phyloP scores from a whole-genome alignment of 768 basidiomycete genomes.

The Suillus decipiens region DNA sequence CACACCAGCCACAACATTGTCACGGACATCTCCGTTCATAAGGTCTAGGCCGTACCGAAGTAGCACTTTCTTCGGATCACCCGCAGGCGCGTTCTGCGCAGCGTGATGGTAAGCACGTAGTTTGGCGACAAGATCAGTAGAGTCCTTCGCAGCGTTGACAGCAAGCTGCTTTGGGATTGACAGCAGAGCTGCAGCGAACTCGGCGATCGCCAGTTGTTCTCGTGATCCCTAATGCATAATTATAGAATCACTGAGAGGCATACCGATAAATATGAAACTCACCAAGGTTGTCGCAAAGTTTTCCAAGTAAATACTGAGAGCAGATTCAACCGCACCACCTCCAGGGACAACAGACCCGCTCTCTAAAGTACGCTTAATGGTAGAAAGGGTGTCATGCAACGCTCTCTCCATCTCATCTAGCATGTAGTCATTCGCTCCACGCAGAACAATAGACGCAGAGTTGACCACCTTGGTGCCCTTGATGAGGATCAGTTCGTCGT shows the following conservation, averaged over 20 bases:
- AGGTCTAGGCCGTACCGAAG: slow-evolving; percentile 95
- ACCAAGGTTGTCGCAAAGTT: slow-evolving; percentile 98
- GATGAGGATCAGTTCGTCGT: slow-evolving; percentile 95
- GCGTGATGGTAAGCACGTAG: slow-evolving; percentile 96
- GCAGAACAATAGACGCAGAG: slow-evolving; percentile 88
- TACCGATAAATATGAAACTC: slow-evolving; percentile 31
- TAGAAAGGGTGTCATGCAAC: slow-evolving; percentile 89
- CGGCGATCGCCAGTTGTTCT: slow-evolving; percentile 98
- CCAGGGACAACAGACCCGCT: slow-evolving; percentile 95
- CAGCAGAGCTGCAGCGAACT: slow-evolving; percentile 90
- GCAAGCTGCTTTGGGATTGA: slow-evolving; percentile 97
- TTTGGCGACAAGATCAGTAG: slow-evolving; percentile 96
- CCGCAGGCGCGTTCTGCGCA: slow-evolving; percentile 87
- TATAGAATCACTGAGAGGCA: slow-evolving; percentile 6
- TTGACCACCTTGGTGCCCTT: slow-evolving; percentile 98
- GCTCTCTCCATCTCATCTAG: slow-evolving; percentile 99
- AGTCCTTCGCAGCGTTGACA: slow-evolving; percentile 98
- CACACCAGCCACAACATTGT: slow-evolving; percentile 92
- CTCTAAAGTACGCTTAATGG: slow-evolving; percentile 97
- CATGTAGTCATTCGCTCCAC: slow-evolving; percentile 99
- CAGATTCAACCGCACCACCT: slow-evolving; percentile 96
- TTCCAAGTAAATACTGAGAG: slow-evolving; percentile 95
- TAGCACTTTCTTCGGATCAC: slow-evolving; percentile 89
- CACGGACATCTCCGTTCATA: slow-evolving; percentile 90
- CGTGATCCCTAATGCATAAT: slow-evolving; percentile 75